A percentile compares a stretch with the other conserved stretches of the same genome.
Conservation (phyloP, 306 rosid genomes). For the Neltuma alba region DNA sequence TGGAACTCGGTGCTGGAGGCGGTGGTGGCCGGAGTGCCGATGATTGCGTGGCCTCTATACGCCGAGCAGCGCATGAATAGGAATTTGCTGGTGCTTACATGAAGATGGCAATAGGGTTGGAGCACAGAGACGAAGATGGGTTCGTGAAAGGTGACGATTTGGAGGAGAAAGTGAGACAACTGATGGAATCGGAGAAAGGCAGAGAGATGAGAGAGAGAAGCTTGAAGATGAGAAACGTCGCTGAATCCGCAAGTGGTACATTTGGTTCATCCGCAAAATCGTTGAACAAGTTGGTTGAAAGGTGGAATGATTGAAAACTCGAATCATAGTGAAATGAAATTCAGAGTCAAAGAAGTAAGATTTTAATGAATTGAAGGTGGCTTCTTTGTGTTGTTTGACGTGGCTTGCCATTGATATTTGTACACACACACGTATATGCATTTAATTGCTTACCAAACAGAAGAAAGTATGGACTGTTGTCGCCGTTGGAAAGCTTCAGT, state of each 20-base stretch:
- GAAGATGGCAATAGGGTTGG: neutral
- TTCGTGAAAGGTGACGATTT: neutral
- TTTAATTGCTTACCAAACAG: too few species aligned
- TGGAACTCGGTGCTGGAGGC: neutral
- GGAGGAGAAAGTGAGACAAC: neutral
- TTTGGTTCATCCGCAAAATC: slow-evolving; percentile 38
- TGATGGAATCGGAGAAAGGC: neutral
- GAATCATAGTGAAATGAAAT: too few species aligned
- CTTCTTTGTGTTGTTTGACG: too few species aligned
- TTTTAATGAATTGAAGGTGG: too few species aligned
- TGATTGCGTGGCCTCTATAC: neutral
- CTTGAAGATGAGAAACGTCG: slow-evolving; percentile 33
- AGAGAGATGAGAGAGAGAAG: slow-evolving; percentile 31
- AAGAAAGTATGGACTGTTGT: too few species aligned
- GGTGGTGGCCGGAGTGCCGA: neutral
- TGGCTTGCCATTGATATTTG: too few species aligned
- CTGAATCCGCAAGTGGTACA: slow-evolving; percentile 25
- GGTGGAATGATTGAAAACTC: neutral
- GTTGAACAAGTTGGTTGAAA: slow-evolving; percentile 12
- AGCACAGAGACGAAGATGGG: neutral
- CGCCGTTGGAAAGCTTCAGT: too few species aligned
- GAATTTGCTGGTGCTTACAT: neutral
- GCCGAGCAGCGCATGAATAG: neutral
- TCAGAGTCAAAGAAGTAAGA: too few species aligned
- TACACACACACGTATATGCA: too few species aligned